Evolutionary conservation across 352 stramenopile species (phyloP), one percentile per base, ranked within the genome.

Genomic region (Phytophthora sansomeana): DNA sequence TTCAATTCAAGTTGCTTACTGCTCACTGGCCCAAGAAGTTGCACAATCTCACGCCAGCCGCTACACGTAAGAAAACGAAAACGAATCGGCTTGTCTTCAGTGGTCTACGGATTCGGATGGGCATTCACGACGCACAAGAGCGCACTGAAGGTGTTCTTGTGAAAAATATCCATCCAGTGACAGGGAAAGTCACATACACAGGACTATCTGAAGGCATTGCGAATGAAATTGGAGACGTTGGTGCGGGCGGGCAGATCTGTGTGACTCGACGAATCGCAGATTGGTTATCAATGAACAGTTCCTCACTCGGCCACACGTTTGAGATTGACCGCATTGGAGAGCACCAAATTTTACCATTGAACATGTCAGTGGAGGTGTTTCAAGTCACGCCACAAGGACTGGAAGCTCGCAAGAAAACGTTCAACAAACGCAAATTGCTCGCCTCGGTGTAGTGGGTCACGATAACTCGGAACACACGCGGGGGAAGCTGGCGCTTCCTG

Each of bases 141-240:
- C 39, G 38, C 21, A 8, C 53, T 7, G 81, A 87, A 47, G 75
- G 77, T 35, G 61, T 75, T 13, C 67, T 90, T n/a, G 67, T 90
- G 44, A 77, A 75, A 35, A 66, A 74, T 50, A 72, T 74, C 11
- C 81, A 90, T 21, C 67, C 66, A 1, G 72, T 88, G 17, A 88
- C 74, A 4, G 71, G 73, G 19, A 85, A 85, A 48, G 56, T 81
- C 19, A 87, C 64, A 33, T 88, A 90, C 56, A 87, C 73, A 0
- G 79, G 77, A 5, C 35, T 85, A n/a, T 84, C 79, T 6, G 79
- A 90, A 36, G 67, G 88, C n/a, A 77, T 90, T 26, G 79, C 79
- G 4, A 80, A 74, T 47, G 79, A 88, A 51, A 70, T 89, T 14
- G 65, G 63, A 2, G 72, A 90, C 30, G 56, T 87, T 10, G 75